A percentile compares a stretch with the other conserved stretches of the same genome.
phyloP scores from a whole-genome alignment of 495 filamentous ascomycete species.

The Penicillium bialowiezense region DNA sequence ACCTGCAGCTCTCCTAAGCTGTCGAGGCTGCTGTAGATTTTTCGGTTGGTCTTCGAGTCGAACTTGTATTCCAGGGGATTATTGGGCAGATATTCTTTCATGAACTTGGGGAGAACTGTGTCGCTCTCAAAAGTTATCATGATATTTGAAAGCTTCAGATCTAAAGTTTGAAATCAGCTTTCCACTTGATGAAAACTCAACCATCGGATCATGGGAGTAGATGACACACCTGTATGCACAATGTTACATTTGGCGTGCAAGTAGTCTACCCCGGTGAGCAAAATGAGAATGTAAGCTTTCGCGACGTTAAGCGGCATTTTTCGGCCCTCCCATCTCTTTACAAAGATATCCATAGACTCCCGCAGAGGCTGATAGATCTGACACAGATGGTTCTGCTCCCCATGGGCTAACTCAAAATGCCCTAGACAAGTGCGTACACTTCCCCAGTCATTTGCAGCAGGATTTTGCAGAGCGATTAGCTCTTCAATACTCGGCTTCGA shows the following conservation, averaged over 20 bases:
- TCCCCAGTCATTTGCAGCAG: constrained; percentile 26
- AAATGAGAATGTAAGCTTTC: constrained; percentile 30
- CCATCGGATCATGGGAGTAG: no score
- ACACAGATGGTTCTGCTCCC: neutral
- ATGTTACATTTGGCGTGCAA: no score
- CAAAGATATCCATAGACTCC: constrained; percentile 28
- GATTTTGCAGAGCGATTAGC: constrained; percentile 25
- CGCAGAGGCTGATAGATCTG: constrained; percentile 31
- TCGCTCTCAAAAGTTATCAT: constrained; percentile 40
- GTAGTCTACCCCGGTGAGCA: constrained; percentile 38
- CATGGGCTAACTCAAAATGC: no score
- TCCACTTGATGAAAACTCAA: no score
- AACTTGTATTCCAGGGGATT: constrained; percentile 35
- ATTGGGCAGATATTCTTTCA: constrained; percentile 20
- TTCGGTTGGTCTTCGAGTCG: constrained; percentile 15
- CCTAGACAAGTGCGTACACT: constrained; percentile 19
- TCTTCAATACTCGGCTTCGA: constrained; percentile 15
- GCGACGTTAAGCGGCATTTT: constrained; percentile 24
- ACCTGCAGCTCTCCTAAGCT: constrained; percentile 23
- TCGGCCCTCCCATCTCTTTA: constrained; percentile 19
- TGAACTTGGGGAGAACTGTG: constrained; percentile 32
- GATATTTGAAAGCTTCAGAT: constrained; percentile 44
- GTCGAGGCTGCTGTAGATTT: constrained; percentile 31
- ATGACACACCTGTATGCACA: neutral
- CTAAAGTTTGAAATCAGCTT: constrained; percentile 11